A percentile compares a stretch with the other conserved stretches of the same genome.
Conservation (phyloP, 1,139 yeast species). For the Yamadazyma atlantica region DNA sequence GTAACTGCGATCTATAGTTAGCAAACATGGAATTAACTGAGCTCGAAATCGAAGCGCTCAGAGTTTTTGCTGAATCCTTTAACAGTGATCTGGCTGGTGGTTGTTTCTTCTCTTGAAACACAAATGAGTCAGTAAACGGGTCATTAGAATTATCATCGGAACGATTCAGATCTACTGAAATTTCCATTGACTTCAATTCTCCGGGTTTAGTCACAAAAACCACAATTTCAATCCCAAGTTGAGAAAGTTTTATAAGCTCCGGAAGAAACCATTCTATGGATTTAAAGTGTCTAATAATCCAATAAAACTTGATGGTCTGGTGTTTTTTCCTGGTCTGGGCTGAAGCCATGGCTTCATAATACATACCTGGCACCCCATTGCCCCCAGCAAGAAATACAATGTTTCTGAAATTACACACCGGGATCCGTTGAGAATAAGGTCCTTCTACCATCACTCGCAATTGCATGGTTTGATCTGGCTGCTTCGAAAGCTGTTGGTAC, state of each 20-base stretch:
- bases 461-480: slow-evolving; percentile 4
- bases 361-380: slow-evolving; percentile 32
- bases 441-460: slow-evolving; percentile 28
- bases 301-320: slow-evolving; percentile 36
- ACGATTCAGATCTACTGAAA: neutral
- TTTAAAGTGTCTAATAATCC: slow-evolving; percentile 48
- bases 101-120: too few species aligned
- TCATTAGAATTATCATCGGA: neutral
- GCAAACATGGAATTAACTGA: neutral
- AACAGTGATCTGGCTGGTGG: too few species aligned
- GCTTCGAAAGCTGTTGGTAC: slow-evolving; percentile 19
- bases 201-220: slow-evolving; percentile 28
- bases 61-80: neutral
- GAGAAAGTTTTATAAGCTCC: slow-evolving; percentile 26
- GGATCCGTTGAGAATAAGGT: slow-evolving; percentile 24
- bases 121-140: too few species aligned
- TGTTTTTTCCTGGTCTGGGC: slow-evolving; percentile 10
- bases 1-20: neutral
- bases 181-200: neutral
- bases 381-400: slow-evolving; percentile 30
- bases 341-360: slow-evolving; percentile 30
- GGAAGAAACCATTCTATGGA: slow-evolving; percentile 30
- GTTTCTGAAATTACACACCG: slow-evolving; percentile 21
- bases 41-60: neutral
- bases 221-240: slow-evolving; percentile 32